Evolutionary conservation across 805 yeast genomes (phyloP).

Genomic region (Starmerella sirachaensis): DNA sequence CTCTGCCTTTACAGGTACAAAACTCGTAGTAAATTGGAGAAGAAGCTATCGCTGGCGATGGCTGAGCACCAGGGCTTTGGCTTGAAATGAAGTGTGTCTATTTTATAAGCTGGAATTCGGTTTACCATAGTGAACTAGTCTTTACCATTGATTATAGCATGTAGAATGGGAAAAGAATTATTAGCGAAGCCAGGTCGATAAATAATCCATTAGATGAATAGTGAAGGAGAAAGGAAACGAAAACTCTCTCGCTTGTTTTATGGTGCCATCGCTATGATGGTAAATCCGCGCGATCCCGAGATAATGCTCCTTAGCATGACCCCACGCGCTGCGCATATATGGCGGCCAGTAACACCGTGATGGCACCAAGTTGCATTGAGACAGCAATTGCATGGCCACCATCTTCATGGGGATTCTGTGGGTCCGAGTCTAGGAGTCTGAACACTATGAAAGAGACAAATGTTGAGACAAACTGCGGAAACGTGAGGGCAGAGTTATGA

Average conservation of each 20-base stretch:
- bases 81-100: slow-evolving; percentile 33
- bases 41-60: slow-evolving; percentile 57
- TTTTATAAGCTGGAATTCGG: no score
- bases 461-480: slow-evolving; percentile 33
- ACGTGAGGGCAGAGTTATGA: slow-evolving; percentile 31
- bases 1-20: slow-evolving; percentile 60
- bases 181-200: no score
- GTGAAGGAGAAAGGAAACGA: not conserved
- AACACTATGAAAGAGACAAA: slow-evolving; percentile 31
- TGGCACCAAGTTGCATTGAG: slow-evolving; percentile 30
- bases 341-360: slow-evolving; percentile 29
- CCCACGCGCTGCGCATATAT: slow-evolving; percentile 20
- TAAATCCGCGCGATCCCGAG: no score
- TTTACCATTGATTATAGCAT: not conserved
- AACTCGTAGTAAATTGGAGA: slow-evolving; percentile 39
- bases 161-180: not conserved
- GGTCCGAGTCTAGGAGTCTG: slow-evolving; percentile 22
- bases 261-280: no score
- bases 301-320: not conserved
- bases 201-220: not conserved
- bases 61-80: slow-evolving; percentile 82
- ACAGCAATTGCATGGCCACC: slow-evolving; percentile 31
- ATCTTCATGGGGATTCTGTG: slow-evolving; percentile 21
- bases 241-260: no score
- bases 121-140: not conserved